These are phyloP conservation scores for Saccharomycopsis crataegensis DNA, from an alignment of 1,139 yeast species.

Conservation along the genomic window DNA sequence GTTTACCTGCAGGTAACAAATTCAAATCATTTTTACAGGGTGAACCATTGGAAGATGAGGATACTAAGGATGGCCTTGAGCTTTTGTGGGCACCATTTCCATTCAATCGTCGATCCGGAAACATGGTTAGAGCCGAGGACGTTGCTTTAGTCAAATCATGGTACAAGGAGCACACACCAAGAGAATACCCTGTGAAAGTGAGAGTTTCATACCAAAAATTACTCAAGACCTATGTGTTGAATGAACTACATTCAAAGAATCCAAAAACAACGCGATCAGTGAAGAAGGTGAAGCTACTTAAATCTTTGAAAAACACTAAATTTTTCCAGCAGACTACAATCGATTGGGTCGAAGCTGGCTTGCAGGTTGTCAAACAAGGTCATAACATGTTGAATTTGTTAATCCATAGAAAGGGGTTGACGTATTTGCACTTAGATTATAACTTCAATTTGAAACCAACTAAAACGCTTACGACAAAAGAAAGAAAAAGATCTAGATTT, in stretches of 20 bases:
- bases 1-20: conserved; percentile 30
- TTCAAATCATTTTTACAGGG: conserved; percentile 44
- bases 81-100: conserved; percentile 83
- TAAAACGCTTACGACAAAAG: conserved; percentile 92
- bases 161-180: conserved; percentile 62
- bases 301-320: conserved; percentile 66
- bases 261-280: conserved; percentile 33
- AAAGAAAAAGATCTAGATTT: conserved; percentile 89
- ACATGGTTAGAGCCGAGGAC: conserved; percentile 78
- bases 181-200: conserved; percentile 61
- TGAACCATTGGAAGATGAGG: conserved; percentile 34
- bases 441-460: conserved; percentile 95
- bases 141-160: conserved; percentile 77
- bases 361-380: conserved; percentile 90
- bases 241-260: conserved; percentile 50
- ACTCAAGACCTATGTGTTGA: conserved; percentile 64
- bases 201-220: conserved; percentile 84
- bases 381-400: conserved; percentile 85
- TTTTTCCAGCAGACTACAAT: conserved; percentile 87
- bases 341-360: conserved; percentile 98
- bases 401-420: conserved; percentile 85
- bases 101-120: conserved; percentile 66
- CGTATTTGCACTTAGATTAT: conserved; percentile 89
- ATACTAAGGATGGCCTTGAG: conserved; percentile 52
- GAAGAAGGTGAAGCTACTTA: conserved; percentile 53